Evolutionary conservation across 1,139 yeast species (phyloP), one percentile per base, ranked within the genome.

Genomic region (Saccharomyces hybrid): DNA sequence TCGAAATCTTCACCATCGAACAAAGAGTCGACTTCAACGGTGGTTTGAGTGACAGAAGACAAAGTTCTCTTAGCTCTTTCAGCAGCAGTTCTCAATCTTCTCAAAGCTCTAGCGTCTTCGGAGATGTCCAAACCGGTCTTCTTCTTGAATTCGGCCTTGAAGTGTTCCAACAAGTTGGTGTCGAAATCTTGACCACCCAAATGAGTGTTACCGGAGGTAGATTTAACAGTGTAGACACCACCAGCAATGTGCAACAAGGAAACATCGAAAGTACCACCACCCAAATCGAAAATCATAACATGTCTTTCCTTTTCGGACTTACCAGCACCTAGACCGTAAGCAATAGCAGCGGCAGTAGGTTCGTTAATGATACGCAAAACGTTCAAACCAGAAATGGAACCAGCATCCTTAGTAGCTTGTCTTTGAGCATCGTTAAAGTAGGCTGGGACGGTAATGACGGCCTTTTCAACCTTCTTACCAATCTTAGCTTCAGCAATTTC

Each of bases 121-220:
- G 97, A 84, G 75, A 91, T 84, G 76, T 91, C 98, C 77, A 81
- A 79, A 81, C 93, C 91, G 75, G 95, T 86, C 86, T 91, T 91
- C 84, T 89, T 88, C 83, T 89, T 86, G 93, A 91, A 91, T 75
- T 91, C 97, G 72, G 84, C 83, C 78, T 85, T 84, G 85, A 91
- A 91, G 83, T 83, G 89, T 77, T 88, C 93, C 75, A 91, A 87
- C 74, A 91, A 84, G 83, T 90, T 88, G 84, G 91, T 85, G 78
- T 90, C 97, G 79, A 91, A 91, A 82, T 91, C 98, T 83, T 91
- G 96, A 86, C 98, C 98, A 86, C 99, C 98, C 82, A 91, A 86
- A 80, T 91, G 99, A 72, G 99, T 93, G 81, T 93, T 97, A 89
- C 99, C 99, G 75, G 98, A 97, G 71, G 99, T 93, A 71, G 99